Evolutionary conservation across 306 rosid genomes (phyloP), one percentile per base, ranked within the genome.

Genomic region (Gillenia trifoliata): DNA sequence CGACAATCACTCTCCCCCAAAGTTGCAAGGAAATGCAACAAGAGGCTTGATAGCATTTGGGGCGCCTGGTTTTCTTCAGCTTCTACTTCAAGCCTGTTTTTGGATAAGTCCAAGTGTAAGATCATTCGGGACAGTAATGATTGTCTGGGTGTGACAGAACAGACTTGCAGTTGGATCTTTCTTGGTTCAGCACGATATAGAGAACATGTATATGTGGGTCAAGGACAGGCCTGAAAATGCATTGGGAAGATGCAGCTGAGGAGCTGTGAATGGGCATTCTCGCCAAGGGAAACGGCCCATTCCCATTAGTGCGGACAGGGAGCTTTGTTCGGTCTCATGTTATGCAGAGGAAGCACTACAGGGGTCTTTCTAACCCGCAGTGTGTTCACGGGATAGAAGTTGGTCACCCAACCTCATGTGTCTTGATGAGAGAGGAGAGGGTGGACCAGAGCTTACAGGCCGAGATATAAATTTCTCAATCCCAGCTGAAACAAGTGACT

Each of bases 181-280:
- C 70, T 59, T 87, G 84, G 91, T 87, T 41, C 91, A 87, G 69
- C 91, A 87, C 71, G 91, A 87, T 75, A 87, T 87, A 89, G 91
- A 87, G 77, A 87, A 87, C 78, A 82, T 87, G 87, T 87, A 87
- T 60, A 87, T 87, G 91, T 87, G 91, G 91, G 89, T 85, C 86
- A 87, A 87, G 89, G 91, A 82, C 75, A 85, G 82, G 82, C 91
- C 91, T 3, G 89, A 87, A 13, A 87, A 87, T 75, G 89, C 91
- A 0, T 47, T 87, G 55, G 91, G 33, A 87, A 87, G 85, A 87
- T 87, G 91, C 91, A 87, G 81, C 68, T 87, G 67, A 87, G 91
- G 82, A 87, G 91, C 77, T 87, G 69, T 87, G 91, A 87, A 88
- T 33, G 92, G 92, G 31, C 92, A 88, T 67, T 88, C 92, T 45